phyloP scores from a whole-genome alignment of 257 asterid species.

The Plantago ovata region DNA sequence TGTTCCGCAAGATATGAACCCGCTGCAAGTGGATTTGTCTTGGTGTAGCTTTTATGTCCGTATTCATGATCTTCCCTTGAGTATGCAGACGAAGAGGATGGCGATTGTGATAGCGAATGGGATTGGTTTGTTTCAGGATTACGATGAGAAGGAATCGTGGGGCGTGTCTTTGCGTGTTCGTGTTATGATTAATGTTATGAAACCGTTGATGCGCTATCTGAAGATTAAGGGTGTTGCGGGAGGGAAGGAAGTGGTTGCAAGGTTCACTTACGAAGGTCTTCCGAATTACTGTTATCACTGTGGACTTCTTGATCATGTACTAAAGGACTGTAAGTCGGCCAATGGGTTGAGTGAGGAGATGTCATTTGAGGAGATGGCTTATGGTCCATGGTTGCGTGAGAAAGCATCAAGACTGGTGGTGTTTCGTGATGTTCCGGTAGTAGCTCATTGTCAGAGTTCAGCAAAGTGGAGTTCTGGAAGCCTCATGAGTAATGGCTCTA shows the following conservation, averaged over 20 bases:
- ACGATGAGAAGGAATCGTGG: neutral
- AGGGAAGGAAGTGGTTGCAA: neutral
- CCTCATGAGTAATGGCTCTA: no score
- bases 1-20: neutral
- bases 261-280: conserved; percentile 6
- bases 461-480: no score
- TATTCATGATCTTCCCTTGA: neutral
- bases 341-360: neutral
- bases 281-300: neutral
- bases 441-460: no score
- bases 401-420: neutral
- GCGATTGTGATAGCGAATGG: neutral
- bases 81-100: neutral
- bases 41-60: neutral
- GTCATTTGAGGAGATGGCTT: neutral
- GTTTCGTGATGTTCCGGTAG: neutral
- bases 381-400: neutral
- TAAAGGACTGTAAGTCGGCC: neutral
- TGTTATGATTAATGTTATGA: neutral
- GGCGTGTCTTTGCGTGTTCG: neutral
- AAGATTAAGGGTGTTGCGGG: neutral
- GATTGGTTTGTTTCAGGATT: neutral
- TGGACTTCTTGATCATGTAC: neutral
- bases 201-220: neutral
- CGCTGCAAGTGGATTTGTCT: neutral